These are phyloP conservation scores for Sesbania bispinosa DNA, from an alignment of 306 rosid species.

Conservation along the genomic window DNA sequence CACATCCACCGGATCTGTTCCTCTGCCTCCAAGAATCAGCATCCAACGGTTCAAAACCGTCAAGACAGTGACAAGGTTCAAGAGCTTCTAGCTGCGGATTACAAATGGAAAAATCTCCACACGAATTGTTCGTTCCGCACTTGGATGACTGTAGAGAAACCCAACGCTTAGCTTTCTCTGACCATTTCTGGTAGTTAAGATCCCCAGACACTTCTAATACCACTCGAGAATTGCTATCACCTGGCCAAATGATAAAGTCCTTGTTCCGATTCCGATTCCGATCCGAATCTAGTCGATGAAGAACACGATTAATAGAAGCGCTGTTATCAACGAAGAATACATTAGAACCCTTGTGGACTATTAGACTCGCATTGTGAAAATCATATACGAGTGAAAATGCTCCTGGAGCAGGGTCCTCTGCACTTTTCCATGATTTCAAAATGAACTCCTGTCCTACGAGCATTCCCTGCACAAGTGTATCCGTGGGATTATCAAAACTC, in stretches of 20 bases:
- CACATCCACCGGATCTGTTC: not conserved
- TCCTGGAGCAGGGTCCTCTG: not conserved
- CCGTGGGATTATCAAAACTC: constrained; percentile 1
- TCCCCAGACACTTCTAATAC: constrained; percentile 28
- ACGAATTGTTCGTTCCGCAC: not conserved
- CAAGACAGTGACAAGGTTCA: not conserved
- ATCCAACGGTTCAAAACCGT: not conserved
- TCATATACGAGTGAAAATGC: not conserved
- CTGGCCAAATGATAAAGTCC: not conserved
- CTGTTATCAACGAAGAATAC: not conserved
- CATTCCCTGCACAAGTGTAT: constrained; percentile 23
- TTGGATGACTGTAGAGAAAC: not conserved
- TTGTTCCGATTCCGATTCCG: too few species aligned
- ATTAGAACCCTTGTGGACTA: not conserved
- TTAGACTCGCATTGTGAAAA: not conserved
- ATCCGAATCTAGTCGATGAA: too few species aligned
- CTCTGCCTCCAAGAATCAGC: not conserved
- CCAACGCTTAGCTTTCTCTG: not conserved
- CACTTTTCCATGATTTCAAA: not conserved
- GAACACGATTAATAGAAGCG: not conserved
- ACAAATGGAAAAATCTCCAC: constrained; percentile 17
- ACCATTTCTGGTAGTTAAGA: not conserved
- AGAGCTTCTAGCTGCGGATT: not conserved
- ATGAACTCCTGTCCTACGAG: not conserved
- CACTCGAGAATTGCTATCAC: not conserved